Base-by-base conservation (phyloP, 2,329 filamentous ascomycete genomes). In the Botrytis tulipae region DNA sequence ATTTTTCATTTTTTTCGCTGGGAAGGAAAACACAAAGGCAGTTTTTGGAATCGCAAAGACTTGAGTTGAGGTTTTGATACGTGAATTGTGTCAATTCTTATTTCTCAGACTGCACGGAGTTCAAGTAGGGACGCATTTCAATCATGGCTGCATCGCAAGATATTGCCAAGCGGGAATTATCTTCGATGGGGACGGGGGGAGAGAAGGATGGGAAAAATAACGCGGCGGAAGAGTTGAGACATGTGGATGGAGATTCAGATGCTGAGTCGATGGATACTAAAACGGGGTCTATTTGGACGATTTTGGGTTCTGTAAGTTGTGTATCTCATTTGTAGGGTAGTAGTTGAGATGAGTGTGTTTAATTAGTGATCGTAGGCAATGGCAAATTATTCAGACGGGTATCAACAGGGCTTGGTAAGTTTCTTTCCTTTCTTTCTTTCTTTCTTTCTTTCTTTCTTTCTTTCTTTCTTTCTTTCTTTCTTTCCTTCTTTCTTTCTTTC, bases 311-410 rank as follows among this genome's bases (percentile, higher is more conserved):
- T 22, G 70, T 72, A 44, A 57, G 70, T 72, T 22, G 5, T 42
- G 0, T 1, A 40, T 57, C 25, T 42, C 1, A 40, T 57, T 18
- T 42, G 12, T 8, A 22, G 7, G 5, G 5, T 5, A 20, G 18
- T 46, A 29, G 6, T 18, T 14, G 20, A 22, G 22, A 35, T 32
- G 57, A 44, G 32, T 29, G 25, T 72, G 1, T 12, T 40, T 40
- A 40, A 57, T 42, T 72, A 9, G 59, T 54, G 3, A n/a, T 12
- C n/a, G 29, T 35, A 72, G 70, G 61, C 70, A 37, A 66, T 72
- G 61, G 70, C 70, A 4, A 72, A 72, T 9, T 72, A 72, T 37
- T 72, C 70, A 12, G 70, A 72, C 37, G 70, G 70, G 14, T 72
- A 72, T 46, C 70, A 72, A 29, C 70, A 72, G 44, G 61, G 70